Percentiles rank a stretch among this genome's conserved stretches.
Evolutionary conservation across 2,329 filamentous ascomycete genomes (phyloP).

Genomic region (Pyrenophora teres): DNA sequence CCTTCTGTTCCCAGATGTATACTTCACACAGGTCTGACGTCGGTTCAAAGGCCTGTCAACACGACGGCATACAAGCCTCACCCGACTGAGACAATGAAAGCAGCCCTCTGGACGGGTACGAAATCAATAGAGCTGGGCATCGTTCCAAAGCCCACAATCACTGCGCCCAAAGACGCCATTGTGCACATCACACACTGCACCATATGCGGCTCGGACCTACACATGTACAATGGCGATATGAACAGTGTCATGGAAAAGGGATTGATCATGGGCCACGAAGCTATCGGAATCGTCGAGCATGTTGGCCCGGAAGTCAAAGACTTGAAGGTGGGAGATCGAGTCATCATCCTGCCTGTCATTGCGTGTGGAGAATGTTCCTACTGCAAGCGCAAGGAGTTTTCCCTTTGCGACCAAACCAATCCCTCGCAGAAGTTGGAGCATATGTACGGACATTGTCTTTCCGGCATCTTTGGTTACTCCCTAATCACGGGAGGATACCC

Average conservation of each 20-base stretch:
- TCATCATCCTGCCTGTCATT: conserved; percentile 18
- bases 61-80: conserved; percentile 3
- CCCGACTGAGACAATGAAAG: conserved; percentile 11
- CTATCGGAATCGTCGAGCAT: conserved; percentile 76
- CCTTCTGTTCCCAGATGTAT: too few species aligned
- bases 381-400: conserved; percentile 9
- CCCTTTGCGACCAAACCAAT: conserved; percentile 11
- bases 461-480: conserved; percentile 13
- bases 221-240: conserved; percentile 63
- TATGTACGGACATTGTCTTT: conserved; percentile 10
- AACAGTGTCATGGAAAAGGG: conserved; percentile 56
- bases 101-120: conserved; percentile 4
- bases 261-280: conserved; percentile 78
- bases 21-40: too few species aligned
- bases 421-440: background rate
- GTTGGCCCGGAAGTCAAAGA: conserved; percentile 75
- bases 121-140: conserved; percentile 4
- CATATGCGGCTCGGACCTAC: conserved; percentile 39
- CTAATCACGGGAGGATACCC: conserved; percentile 9
- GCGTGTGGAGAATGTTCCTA: conserved; percentile 13
- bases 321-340: conserved; percentile 73
- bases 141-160: conserved; percentile 41
- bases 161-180: conserved; percentile 45
- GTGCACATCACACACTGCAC: conserved; percentile 42
- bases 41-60: background rate